Base-by-base conservation (phyloP, 129 eudicot species). In the Lactuca sativa region DNA sequence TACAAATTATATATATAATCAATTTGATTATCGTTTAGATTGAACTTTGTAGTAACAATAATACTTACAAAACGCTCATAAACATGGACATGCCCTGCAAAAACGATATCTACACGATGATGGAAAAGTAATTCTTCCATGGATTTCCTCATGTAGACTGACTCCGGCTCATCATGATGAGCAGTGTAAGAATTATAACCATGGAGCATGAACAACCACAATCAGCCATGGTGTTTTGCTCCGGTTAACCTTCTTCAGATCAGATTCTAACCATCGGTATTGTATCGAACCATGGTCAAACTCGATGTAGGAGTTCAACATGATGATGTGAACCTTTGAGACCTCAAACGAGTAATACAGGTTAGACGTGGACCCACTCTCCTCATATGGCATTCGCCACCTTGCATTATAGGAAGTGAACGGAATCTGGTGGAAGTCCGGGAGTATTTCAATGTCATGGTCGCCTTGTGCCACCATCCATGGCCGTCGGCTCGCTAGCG, bases 381-480 rank as follows among this genome's bases (percentile, higher is more conserved):
- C 80, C 14, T 66, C 78, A 66, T 47, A 90, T 4, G 97, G 97
- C 97, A 87, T 90, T 3, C 7, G 69, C 97, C 97, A 90, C 59
- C 97, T 78, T 0, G 95, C 87, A 36, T 90, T 90, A 73, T 87
- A 90, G 10, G 97, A 53, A 4, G 79, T 81, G 51, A 90, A 90
- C 7, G 75, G 17, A 2, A 71, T 13, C 3, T 13, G 14, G 49
- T 79, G 78, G 44, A 68, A 3, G 1, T 33, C 48, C 0, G 80
- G 80, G 62, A 85, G 74, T 58, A 65, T 73, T 74, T 90, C 97
- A 12, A 74, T 40, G 41, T 90, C 97, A 33, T 87, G 97, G 75
- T 90, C 85, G 55, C 97, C 97, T 66, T 81, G 87, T 21, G 95
- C 85, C 37, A 87, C 97, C 95, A 90, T 90, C 97, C 97, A 90